phyloP scores from a whole-genome alignment of 352 stramenopile species.

The Elongisporangium undulatum region DNA sequence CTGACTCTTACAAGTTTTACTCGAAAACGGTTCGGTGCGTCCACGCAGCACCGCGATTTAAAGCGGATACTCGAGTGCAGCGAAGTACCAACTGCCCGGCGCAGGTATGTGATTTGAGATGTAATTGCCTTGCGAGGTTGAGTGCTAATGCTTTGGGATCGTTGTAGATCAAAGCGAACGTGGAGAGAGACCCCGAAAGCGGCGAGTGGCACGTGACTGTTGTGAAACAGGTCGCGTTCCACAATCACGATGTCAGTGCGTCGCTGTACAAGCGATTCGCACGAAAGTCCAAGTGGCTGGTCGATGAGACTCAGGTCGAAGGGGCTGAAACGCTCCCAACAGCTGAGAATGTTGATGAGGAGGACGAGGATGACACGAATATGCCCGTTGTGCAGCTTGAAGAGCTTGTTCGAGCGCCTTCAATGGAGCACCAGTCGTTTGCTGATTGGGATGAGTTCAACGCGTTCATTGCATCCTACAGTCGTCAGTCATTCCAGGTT shows the following conservation, averaged over 20 bases:
- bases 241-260: not conserved
- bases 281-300: not conserved
- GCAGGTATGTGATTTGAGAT: not conserved
- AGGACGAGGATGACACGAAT: not conserved
- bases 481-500: not conserved
- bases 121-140: not conserved
- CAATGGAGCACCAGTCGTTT: not conserved
- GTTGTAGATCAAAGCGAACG: not conserved
- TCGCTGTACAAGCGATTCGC: not conserved
- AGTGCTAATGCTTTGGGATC: not conserved
- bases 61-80: not conserved
- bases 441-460: not conserved
- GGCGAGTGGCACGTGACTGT: not conserved
- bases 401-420: not conserved
- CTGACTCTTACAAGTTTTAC: not conserved
- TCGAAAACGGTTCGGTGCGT: not conserved
- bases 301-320: not conserved
- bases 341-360: not conserved
- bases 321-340: not conserved
- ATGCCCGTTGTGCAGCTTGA: not conserved
- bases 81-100: not conserved
- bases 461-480: not conserved
- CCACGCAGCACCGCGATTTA: not conserved
- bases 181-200: not conserved
- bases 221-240: not conserved